Evolutionary conservation across 257 asterid species (phyloP).

Genomic region (Plantago major): DNA sequence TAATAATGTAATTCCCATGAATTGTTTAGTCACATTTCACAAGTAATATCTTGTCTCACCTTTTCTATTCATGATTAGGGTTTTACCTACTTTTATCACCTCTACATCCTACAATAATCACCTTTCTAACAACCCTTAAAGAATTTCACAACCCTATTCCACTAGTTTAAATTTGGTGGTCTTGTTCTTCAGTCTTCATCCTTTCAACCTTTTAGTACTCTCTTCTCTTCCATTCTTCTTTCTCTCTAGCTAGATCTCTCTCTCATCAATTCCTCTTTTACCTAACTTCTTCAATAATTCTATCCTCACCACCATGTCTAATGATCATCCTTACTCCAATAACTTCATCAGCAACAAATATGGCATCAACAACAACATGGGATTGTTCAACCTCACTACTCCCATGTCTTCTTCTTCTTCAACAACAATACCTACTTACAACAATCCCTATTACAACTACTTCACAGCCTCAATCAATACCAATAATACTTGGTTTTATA

Average conservation of each 20-base stretch:
- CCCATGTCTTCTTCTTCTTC: conserved; percentile 26
- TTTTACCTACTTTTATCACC: conserved; percentile 19
- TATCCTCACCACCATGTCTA: conserved; percentile 37
- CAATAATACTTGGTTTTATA: conserved; percentile 9
- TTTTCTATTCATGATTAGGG: conserved; percentile 37
- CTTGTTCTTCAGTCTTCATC: conserved; percentile 37
- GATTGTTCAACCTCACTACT: conserved; percentile 41
- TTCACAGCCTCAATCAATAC: conserved; percentile 2
- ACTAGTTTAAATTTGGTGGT: conserved; percentile 38
- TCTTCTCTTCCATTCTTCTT: conserved; percentile 8
- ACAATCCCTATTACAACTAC: conserved; percentile 26
- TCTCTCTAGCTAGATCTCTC: background rate
- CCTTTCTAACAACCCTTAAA: conserved; percentile 24
- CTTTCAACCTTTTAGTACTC: conserved; percentile 25
- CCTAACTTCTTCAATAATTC: background rate
- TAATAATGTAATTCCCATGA: background rate
- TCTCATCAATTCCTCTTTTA: conserved; percentile 1
- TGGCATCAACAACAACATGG: conserved; percentile 17
- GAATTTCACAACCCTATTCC: conserved; percentile 4
- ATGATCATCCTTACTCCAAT: conserved; percentile 38
- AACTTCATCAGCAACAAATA: conserved; percentile 17
- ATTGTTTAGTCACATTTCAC: conserved; percentile 45
- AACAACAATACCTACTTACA: conserved; percentile 5
- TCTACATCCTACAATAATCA: conserved; percentile 6
- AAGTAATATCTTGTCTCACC: conserved; percentile 48